phyloP scores from a whole-genome alignment of 768 basidiomycete genomes.

The Pleurotus djamor region DNA sequence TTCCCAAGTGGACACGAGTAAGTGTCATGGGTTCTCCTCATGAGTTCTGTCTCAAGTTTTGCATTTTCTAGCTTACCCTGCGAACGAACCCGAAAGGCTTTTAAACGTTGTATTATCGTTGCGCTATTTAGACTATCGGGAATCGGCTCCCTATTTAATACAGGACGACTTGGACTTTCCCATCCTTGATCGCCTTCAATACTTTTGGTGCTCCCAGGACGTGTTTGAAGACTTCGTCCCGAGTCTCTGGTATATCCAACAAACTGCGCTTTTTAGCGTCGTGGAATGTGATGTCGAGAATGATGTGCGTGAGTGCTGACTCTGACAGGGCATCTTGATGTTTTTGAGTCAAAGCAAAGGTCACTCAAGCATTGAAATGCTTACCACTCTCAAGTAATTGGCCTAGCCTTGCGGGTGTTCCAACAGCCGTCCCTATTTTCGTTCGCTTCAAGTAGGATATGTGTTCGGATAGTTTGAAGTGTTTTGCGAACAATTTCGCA shows the following conservation, averaged over 20 bases:
- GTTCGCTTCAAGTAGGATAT: conserved; percentile 79
- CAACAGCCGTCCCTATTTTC: conserved; percentile 86
- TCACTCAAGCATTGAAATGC: background rate
- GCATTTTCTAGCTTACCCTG: conserved; percentile 62
- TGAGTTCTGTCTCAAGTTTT: background rate
- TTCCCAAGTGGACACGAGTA: conserved; percentile 96
- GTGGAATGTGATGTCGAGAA: conserved; percentile 71
- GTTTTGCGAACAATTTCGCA: conserved; percentile 94
- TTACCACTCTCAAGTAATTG: conserved; percentile 67
- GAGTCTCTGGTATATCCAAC: conserved; percentile 81
- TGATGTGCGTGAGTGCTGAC: conserved; percentile 79
- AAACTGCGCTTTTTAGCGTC: conserved; percentile 77
- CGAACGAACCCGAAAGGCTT: conserved; percentile 92
- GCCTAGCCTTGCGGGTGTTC: conserved; percentile 89
- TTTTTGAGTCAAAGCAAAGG: background rate
- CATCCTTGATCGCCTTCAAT: conserved; percentile 60
- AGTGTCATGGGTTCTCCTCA: conserved; percentile 20
- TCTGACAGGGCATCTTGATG: conserved; percentile 64
- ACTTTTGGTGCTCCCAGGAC: conserved; percentile 65
- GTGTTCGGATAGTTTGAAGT: conserved; percentile 90
- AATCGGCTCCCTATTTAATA: conserved; percentile 44
- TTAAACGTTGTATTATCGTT: conserved; percentile 34
- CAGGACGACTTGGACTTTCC: conserved; percentile 78
- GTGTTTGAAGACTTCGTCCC: conserved; percentile 76
- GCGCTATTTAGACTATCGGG: conserved; percentile 7